A percentile compares a stretch with the other conserved stretches of the same genome.
Evolutionary conservation across 257 asterid genomes (phyloP).

Genomic region (Solanum raphanifolium): DNA sequence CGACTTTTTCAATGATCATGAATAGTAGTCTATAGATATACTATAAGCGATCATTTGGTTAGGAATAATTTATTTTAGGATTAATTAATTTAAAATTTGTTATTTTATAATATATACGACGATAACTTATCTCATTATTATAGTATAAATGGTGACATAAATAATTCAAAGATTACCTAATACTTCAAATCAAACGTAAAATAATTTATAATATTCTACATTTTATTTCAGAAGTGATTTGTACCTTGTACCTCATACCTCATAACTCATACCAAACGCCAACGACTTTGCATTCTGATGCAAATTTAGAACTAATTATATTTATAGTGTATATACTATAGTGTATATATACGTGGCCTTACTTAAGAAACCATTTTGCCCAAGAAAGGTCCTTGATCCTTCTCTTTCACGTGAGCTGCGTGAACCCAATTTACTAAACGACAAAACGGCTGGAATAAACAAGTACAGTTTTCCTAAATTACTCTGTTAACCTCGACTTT

Average conservation of each 20-base stretch:
- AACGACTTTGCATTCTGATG: rapidly evolving
- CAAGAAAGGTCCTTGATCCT: slow-evolving; percentile 13
- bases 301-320: neutral
- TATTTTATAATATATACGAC: too few species aligned
- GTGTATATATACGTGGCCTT: neutral
- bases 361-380: neutral
- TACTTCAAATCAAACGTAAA: too few species aligned
- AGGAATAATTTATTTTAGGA: rapidly evolving
- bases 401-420: slow-evolving; percentile 28
- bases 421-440: neutral
- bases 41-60: neutral
- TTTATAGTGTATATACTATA: too few species aligned
- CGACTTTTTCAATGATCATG: too few species aligned
- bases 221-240: too few species aligned
- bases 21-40: neutral
- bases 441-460: neutral
- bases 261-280: too few species aligned
- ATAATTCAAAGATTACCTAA: too few species aligned
- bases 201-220: rapidly evolving
- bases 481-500: neutral
- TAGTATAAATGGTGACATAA: too few species aligned
- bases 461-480: neutral
- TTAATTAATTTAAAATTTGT: too few species aligned
- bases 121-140: too few species aligned
- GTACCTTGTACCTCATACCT: neutral